Percentiles rank a stretch among this genome's conserved stretches.
These are phyloP conservation scores for Mycena sp. DNA, from an alignment of 1,284 basidiomycete genomes.

Conservation along the genomic window DNA sequence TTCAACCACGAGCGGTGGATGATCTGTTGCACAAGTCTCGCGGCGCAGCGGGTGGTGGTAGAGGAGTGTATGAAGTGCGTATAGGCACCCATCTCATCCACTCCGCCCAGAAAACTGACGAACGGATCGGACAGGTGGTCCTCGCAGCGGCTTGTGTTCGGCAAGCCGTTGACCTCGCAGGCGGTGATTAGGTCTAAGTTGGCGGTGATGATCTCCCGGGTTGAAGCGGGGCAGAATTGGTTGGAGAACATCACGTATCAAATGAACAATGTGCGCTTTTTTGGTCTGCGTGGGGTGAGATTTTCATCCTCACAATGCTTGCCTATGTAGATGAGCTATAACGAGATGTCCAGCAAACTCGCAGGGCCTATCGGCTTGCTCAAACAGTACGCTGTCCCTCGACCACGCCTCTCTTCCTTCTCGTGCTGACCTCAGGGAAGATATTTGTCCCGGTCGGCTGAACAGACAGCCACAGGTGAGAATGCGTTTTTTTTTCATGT, in stretches of 20 bases:
- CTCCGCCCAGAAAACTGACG: background rate
- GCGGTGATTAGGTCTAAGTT: constrained; percentile 93
- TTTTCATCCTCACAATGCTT: background rate
- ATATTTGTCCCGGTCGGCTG: constrained; percentile 71
- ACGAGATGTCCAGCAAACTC: constrained; percentile 80
- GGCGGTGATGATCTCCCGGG: constrained; percentile 88
- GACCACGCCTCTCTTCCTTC: background rate
- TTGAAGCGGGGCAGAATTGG: constrained; percentile 91
- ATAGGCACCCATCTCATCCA: background rate
- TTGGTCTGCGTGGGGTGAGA: no score
- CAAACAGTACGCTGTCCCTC: constrained; percentile 63
- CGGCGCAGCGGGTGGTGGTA: constrained; percentile 76
- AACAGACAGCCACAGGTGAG: constrained; percentile 74
- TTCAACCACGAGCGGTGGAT: constrained; percentile 87
- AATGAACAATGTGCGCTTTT: constrained; percentile 90
- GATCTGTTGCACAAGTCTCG: constrained; percentile 77
- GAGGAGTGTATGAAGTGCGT: constrained; percentile 83
- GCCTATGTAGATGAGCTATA: constrained; percentile 73
- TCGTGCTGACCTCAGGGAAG: constrained; percentile 44
- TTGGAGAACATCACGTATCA: constrained; percentile 90
- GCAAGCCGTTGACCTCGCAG: constrained; percentile 89
- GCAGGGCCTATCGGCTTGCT: constrained; percentile 79
- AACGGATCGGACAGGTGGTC: constrained; percentile 66
- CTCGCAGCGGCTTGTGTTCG: constrained; percentile 86
- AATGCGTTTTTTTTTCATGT: background rate